Percentiles rank a stretch among this genome's conserved stretches.
Evolutionary conservation across 805 yeast species (phyloP).

Genomic region (Barnettozyma vustinii): DNA sequence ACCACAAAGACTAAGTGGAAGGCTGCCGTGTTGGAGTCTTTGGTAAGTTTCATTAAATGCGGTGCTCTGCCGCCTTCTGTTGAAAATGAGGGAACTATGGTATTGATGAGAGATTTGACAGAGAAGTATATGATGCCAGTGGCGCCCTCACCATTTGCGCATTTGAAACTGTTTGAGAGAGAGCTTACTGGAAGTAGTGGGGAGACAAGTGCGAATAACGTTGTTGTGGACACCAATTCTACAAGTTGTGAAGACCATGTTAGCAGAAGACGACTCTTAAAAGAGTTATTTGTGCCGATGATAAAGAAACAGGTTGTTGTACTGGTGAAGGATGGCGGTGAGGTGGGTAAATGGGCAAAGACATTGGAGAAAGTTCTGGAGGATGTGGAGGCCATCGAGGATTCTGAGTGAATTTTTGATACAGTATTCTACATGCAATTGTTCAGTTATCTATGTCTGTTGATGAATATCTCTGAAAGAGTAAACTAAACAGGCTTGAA

Average conservation of each 20-base stretch:
- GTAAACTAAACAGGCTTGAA: too few species aligned
- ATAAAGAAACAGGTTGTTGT: slow-evolving; percentile 45
- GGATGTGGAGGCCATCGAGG: slow-evolving; percentile 5
- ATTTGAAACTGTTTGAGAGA: slow-evolving; percentile 52
- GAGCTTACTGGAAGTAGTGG: slow-evolving; percentile 24
- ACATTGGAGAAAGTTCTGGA: slow-evolving; percentile 13
- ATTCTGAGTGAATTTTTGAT: neutral
- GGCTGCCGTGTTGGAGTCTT: slow-evolving; percentile 32
- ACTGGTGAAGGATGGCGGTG: slow-evolving; percentile 67
- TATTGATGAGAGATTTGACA: slow-evolving; percentile 16
- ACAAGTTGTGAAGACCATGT: slow-evolving; percentile 55
- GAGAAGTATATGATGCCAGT: slow-evolving; percentile 46
- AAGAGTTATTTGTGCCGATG: slow-evolving; percentile 46
- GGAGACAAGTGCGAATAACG: slow-evolving; percentile 15
- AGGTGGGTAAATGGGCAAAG: slow-evolving; percentile 49
- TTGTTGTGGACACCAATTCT: slow-evolving; percentile 33
- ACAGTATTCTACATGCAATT: too few species aligned
- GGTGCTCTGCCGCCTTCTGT: slow-evolving; percentile 28
- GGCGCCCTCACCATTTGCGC: slow-evolving; percentile 58
- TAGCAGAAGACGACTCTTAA: slow-evolving; percentile 48
- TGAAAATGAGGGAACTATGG: neutral
- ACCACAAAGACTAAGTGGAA: slow-evolving; percentile 16
- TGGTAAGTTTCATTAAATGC: slow-evolving; percentile 37
- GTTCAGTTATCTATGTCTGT: too few species aligned
- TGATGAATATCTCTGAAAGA: too few species aligned